Evolutionary conservation across 1,284 basidiomycete genomes (phyloP), one percentile per base, ranked within the genome.

Genomic region (Stygiomarasmius scandens): DNA sequence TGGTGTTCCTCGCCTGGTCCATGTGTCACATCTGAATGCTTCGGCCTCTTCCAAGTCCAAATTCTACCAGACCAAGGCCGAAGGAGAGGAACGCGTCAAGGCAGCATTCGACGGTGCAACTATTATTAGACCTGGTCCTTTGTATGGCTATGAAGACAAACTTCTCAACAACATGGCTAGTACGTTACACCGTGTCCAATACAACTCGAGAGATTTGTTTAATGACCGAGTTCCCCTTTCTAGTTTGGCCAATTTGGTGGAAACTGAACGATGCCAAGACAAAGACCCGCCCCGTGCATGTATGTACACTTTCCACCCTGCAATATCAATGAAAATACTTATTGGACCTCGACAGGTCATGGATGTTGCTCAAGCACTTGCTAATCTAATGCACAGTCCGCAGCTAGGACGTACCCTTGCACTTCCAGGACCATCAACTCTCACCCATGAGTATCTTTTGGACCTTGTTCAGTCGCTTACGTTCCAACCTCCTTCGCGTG

Each of bases 91-190:
- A 64, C 87, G 84, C 49, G 96, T 98, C 63, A 89, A 87, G 70
- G 84, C 85, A 55, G 92, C 83, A 6, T 98, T 96, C 80, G 90
- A 92, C 4, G 82, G 81, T 46, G 95, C 95, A 27, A 98, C 94
- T 32, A 93, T 99, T 67, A 85, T 98, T 58, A 82, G 95, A 58
- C 97, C 97, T 44, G 86, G 84, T 5, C 73, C 82, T 36, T 86
- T 98, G 86, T 99, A 82, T 74, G 96, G 96, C 14, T 88, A 92
- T 69, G 97, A 99, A 77, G 96, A 99, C 78, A 93, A 92, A 72
- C 77, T 99, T 55, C 74, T 99, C 68, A 97, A 94, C 74, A 95
- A 93, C 72, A 93, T 98, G 74, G 91, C 94, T 50, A 78, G 93
- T 94, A 71, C 75, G 90, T 83, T 43, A 23, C 45, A 38, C 19